Evolutionary conservation across 2,329 filamentous ascomycete genomes (phyloP).

Genomic region (Myotisia sp.): DNA sequence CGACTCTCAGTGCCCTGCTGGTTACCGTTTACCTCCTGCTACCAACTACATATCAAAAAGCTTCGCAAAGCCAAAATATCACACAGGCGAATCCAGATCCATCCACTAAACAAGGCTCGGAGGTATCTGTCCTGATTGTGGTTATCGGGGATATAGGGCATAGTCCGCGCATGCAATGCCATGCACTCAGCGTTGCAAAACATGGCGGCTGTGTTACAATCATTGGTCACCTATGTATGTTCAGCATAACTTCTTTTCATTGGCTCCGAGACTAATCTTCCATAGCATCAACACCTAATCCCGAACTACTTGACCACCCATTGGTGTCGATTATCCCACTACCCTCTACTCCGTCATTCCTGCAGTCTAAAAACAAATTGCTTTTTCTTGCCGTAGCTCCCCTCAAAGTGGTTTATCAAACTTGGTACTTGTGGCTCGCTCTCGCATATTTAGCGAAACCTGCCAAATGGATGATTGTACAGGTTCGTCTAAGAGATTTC

Average conservation of each 20-base stretch:
- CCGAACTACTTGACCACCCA: constrained; percentile 55
- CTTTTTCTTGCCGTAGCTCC: constrained; percentile 68
- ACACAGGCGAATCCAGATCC: background rate
- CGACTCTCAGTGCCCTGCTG: background rate
- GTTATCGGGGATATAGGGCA: constrained; percentile 91
- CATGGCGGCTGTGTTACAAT: constrained; percentile 68
- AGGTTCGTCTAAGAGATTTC: constrained; percentile 33
- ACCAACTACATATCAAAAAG: background rate
- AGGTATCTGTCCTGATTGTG: constrained; percentile 40
- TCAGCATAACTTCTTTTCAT: background rate
- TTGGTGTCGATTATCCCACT: constrained; percentile 60
- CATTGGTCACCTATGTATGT: constrained; percentile 68
- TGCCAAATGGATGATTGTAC: constrained; percentile 71
- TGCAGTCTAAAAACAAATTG: constrained; percentile 53
- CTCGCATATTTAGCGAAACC: constrained; percentile 63
- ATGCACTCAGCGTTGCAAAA: constrained; percentile 80
- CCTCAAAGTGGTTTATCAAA: constrained; percentile 74
- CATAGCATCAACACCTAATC: constrained; percentile 64
- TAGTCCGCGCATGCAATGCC: constrained; percentile 96
- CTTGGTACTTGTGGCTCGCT: constrained; percentile 53
- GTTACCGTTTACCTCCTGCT: background rate
- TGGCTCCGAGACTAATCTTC: background rate
- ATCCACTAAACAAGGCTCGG: background rate
- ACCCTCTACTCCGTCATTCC: constrained; percentile 48
- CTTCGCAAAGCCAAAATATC: too few relatives aligned